Evolutionary conservation across 345 rosid species (phyloP).

Genomic region (Dipteronia dyeriana): DNA sequence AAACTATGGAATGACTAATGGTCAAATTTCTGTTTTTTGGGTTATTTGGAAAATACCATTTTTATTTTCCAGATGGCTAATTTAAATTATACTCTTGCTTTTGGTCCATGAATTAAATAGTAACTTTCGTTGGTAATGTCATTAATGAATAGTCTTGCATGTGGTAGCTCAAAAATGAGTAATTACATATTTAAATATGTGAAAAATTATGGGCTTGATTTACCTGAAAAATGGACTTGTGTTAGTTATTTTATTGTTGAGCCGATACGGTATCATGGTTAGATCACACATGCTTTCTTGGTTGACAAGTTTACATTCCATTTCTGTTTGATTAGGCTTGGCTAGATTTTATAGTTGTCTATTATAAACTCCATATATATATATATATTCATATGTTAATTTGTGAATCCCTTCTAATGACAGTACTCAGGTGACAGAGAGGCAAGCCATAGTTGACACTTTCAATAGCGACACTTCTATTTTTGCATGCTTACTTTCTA

Average conservation of each 20-base stretch:
- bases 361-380: not conserved
- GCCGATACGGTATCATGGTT: not conserved
- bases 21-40: not conserved
- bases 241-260: not conserved
- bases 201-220: not conserved
- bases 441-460: conserved; percentile 84
- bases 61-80: not conserved
- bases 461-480: conserved; percentile 81
- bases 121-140: not conserved
- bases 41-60: not conserved
- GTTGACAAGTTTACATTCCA: not conserved
- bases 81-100: not conserved
- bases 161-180: not conserved
- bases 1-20: not conserved
- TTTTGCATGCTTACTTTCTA: conserved; percentile 83
- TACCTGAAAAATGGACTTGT: not conserved
- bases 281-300: not conserved
- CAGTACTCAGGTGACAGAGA: conserved; percentile 89
- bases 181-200: not conserved
- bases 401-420: not conserved
- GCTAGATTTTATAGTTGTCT: not conserved
- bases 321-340: conserved; percentile 1
- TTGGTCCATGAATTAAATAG: not conserved
- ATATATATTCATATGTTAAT: not conserved
- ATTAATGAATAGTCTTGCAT: not conserved